These are phyloP conservation scores for Puya raimondii DNA, from an alignment of 176 grass and related monocot genomes.

Conservation along the genomic window DNA sequence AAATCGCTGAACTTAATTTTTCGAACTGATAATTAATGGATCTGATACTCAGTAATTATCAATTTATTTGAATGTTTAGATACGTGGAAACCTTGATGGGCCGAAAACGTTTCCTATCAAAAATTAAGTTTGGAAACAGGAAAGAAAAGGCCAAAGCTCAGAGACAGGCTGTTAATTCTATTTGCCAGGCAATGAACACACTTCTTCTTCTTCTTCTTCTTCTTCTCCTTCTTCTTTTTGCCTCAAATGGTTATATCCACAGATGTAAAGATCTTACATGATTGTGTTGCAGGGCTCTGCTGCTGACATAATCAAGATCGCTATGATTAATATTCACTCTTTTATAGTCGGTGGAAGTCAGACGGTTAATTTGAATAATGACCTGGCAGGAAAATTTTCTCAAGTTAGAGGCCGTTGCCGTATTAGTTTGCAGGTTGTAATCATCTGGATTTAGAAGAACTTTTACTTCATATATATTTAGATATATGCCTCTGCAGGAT, in stretches of 20 bases:
- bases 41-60: too few relatives aligned
- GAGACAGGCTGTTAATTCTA: conserved; percentile 95
- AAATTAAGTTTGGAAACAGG: conserved; percentile 62
- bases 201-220: neutral
- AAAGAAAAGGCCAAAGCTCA: conserved; percentile 96
- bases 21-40: too few relatives aligned
- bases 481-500: neutral
- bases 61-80: conserved; percentile 16
- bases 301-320: conserved; percentile 89
- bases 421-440: conserved; percentile 77
- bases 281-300: conserved; percentile 56
- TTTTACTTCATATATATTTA: neutral
- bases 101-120: conserved; percentile 75
- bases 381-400: conserved; percentile 30
- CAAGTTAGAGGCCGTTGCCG: conserved; percentile 55
- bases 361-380: conserved; percentile 27
- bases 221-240: neutral
- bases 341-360: conserved; percentile 38
- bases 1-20: too few relatives aligned
- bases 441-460: neutral
- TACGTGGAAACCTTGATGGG: conserved; percentile 93
- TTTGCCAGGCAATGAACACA: conserved; percentile 61
- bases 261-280: neutral
- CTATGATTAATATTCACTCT: conserved; percentile 88
- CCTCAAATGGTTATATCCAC: conserved; percentile 3